phyloP scores from a whole-genome alignment of 1,284 basidiomycete species.

The Fomes fomentarius region DNA sequence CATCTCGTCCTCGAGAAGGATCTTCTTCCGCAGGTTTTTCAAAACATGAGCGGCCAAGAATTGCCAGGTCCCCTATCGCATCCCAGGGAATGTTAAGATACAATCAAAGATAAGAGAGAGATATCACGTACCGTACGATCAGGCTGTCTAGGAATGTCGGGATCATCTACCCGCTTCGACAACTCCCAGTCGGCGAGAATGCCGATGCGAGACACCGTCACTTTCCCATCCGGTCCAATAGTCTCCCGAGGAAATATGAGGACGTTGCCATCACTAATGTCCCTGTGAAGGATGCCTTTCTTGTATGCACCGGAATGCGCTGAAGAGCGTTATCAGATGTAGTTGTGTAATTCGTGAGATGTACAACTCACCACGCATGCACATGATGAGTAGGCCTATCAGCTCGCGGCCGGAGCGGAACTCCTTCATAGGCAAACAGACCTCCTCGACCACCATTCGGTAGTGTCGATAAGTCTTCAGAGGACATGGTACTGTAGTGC shows the following conservation, averaged over 20 bases:
- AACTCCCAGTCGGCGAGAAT: slow-evolving; percentile 17
- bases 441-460: slow-evolving; percentile 22
- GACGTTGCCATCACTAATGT: slow-evolving; percentile 15
- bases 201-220: not conserved
- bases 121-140: slow-evolving; percentile 7
- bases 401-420: slow-evolving; percentile 3
- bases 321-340: not conserved
- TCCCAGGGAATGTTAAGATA: not conserved
- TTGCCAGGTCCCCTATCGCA: slow-evolving; percentile 15
- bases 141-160: not conserved
- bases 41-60: slow-evolving; percentile 10
- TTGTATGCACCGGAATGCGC: slow-evolving; percentile 7
- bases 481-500: not conserved
- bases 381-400: no score
- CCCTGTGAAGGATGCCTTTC: slow-evolving; percentile 6
- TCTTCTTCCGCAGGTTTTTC: not conserved
- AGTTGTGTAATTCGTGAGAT: no score
- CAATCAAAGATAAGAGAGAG: not conserved
- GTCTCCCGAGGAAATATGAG: not conserved
- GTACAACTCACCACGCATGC: no score
- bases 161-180: not conserved
- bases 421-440: slow-evolving; percentile 18
- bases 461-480: slow-evolving; percentile 13
- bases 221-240: no score
- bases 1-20: no score